Conservation (phyloP, 192 early-diverging fungal genomes). For the Backusella tarrabulga region DNA sequence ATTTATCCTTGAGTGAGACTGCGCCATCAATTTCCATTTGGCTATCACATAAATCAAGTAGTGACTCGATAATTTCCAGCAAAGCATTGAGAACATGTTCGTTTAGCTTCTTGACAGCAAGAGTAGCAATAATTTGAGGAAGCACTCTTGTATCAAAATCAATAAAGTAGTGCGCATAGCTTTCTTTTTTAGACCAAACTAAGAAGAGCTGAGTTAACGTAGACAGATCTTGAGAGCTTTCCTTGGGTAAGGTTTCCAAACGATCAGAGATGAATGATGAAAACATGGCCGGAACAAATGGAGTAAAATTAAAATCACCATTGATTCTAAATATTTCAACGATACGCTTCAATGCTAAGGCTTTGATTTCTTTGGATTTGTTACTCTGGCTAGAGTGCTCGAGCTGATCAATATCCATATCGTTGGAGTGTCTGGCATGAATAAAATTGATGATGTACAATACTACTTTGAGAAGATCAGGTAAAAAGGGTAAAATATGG, state of each 20-base stretch:
- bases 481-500: constrained; percentile 68
- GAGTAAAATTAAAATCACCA: constrained; percentile 69
- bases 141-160: constrained; percentile 64
- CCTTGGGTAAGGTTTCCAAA: constrained; percentile 65
- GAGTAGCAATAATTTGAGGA: constrained; percentile 64
- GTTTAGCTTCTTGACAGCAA: constrained; percentile 81
- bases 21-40: constrained; percentile 42
- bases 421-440: constrained; percentile 35
- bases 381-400: constrained; percentile 38
- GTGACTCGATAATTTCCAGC: constrained; percentile 69
- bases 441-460: constrained; percentile 72
- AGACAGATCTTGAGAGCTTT: constrained; percentile 89
- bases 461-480: constrained; percentile 69
- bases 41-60: constrained; percentile 59
- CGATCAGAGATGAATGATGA: constrained; percentile 66
- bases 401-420: constrained; percentile 21
- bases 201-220: constrained; percentile 74
- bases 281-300: constrained; percentile 79
- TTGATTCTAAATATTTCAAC: constrained; percentile 77
- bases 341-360: constrained; percentile 71
- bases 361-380: constrained; percentile 64
- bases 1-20: constrained; percentile 36
- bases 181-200: constrained; percentile 68
- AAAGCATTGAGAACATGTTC: constrained; percentile 68
- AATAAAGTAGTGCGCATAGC: constrained; percentile 67